phyloP scores from a whole-genome alignment of 192 early-diverging fungal species.

The Coemansia sp. region DNA sequence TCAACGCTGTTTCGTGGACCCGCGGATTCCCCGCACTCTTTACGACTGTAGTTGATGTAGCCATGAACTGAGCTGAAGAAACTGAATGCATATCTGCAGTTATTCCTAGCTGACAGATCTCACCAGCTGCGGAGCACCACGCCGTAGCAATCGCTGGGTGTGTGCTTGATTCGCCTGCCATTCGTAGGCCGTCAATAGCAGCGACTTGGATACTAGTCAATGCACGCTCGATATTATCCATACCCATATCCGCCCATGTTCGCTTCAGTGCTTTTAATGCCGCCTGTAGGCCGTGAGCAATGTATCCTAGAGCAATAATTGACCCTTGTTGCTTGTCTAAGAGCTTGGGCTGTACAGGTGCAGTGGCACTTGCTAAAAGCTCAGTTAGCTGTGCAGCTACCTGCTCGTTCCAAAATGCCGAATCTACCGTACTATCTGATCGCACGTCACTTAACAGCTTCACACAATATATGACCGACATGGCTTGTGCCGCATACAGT shows the following conservation, averaged over 20 bases:
- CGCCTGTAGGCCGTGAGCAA: constrained; percentile 49
- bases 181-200: neutral
- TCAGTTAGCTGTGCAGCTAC: constrained; percentile 9
- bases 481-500: constrained; percentile 23
- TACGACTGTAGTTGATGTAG: constrained; percentile 35
- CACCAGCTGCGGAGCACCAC: constrained; percentile 68
- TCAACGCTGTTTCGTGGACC: constrained; percentile 71
- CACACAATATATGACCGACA: constrained; percentile 20
- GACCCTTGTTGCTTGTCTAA: constrained; percentile 69
- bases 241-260: constrained; percentile 33
- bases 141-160: constrained; percentile 59
- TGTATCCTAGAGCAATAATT: constrained; percentile 66
- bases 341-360: constrained; percentile 16
- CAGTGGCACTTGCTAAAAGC: constrained; percentile 11
- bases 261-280: neutral
- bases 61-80: constrained; percentile 12
- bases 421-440: neutral
- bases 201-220: neutral
- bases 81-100: neutral
- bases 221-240: constrained; percentile 1
- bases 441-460: constrained; percentile 21
- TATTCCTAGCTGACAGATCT: constrained; percentile 56
- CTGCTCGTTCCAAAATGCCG: constrained; percentile 24
- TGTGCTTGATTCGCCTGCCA: constrained; percentile 31
- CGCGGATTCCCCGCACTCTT: constrained; percentile 72